phyloP scores from a whole-genome alignment of 2,329 filamentous ascomycete genomes.

The Plenodomus biglobosus region DNA sequence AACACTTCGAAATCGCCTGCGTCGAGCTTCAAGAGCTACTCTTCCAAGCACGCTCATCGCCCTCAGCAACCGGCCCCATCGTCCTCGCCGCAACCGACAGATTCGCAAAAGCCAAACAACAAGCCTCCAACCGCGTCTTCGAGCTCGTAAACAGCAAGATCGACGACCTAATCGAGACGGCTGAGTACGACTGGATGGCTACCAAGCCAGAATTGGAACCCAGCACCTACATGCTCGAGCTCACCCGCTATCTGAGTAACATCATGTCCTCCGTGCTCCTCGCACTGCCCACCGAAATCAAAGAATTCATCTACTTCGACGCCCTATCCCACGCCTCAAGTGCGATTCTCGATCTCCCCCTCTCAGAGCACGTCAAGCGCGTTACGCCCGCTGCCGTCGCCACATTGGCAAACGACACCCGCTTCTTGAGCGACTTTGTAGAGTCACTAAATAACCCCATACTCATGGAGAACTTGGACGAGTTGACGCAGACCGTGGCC shows the following conservation, averaged over 20 bases:
- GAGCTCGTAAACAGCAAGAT: constrained; percentile 99
- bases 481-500: constrained; percentile 88
- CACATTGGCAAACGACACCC: constrained; percentile 78
- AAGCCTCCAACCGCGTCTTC: constrained; percentile 95
- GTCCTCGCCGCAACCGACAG: constrained; percentile 79
- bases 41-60: constrained; percentile 79
- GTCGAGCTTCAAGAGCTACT: constrained; percentile 84
- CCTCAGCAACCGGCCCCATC: constrained; percentile 77
- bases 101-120: constrained; percentile 90
- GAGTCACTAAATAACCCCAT: constrained; percentile 84
- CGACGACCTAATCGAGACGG: constrained; percentile 93
- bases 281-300: constrained; percentile 91
- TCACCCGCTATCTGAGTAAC: constrained; percentile 89
- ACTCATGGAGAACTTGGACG: constrained; percentile 84
- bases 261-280: constrained; percentile 96
- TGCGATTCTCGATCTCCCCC: constrained; percentile 77
- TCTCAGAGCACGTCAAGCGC: constrained; percentile 75
- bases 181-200: constrained; percentile 88
- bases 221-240: constrained; percentile 91
- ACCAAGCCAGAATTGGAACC: constrained; percentile 68
- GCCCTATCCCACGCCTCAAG: constrained; percentile 87
- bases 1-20: constrained; percentile 94
- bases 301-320: constrained; percentile 97
- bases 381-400: constrained; percentile 87
- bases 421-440: constrained; percentile 83